Base-by-base conservation (phyloP, 441 rosid genomes). In the Pelargonium cotyledonis region DNA sequence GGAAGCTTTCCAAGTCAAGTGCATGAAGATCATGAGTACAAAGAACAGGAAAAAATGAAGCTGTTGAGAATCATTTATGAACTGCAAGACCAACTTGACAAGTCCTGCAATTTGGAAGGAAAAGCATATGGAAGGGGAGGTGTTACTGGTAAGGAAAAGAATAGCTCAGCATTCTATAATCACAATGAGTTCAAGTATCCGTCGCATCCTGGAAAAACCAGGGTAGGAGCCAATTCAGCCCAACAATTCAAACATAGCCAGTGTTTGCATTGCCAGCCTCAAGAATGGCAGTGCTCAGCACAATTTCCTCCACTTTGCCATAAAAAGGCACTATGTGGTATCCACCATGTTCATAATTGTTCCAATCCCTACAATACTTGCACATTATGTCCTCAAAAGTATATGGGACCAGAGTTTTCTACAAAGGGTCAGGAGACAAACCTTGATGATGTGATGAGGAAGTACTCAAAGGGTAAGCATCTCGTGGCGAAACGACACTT, bases 371-470 rank as follows among this genome's bases (percentile, higher is more conserved):
- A 78, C 63, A 79, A 81, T 73, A 83, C 96, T 66, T 83, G 79
- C 67, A 70, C 86, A 62, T 69, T 86, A 70, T 92, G 90, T 84
- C 88, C 98, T 68, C 95, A 76, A 65, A 80, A 71, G 65, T 78
- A 72, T 62, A 58, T 71, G 72, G 88, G 85, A 58, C 74, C 80
- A 26, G 82, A 79, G 67, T 80, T 74, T 74, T 73, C 74, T 43
- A 35, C 69, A 26, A 68, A 81, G 79, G 73, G 66, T 72, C 73
- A 62, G 6, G 90, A 85, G 78, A 75, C 81, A 41, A 78, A 77
- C 74, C 81, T 86, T 65, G 88, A 81, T 68, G 87, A 84, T 68
- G 80, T 65, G 69, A 70, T 68, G 80, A 83, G 76, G 70, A 86
- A 74, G 75, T 75, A 80, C 49, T 8, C 51, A 35, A 85, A 74